These are phyloP conservation scores for Dicorynia guianensis DNA, from an alignment of 306 rosid genomes.

Conservation along the genomic window DNA sequence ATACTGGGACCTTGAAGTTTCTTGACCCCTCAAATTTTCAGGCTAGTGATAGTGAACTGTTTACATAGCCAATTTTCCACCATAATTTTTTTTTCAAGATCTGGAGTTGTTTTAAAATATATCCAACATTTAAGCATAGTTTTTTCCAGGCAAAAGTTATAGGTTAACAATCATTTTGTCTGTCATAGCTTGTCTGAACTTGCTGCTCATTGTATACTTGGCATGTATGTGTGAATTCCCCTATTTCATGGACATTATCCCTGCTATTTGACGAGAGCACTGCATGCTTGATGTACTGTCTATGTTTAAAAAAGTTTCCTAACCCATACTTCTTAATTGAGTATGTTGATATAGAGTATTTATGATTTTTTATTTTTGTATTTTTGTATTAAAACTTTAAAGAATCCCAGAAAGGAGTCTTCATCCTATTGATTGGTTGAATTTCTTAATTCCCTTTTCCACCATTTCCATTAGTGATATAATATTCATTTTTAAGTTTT, in stretches of 20 bases:
- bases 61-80: not conserved
- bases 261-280: not conserved
- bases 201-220: not conserved
- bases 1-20: conserved; percentile 80
- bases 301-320: not conserved
- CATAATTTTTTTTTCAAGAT: not conserved
- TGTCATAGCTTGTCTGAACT: not conserved
- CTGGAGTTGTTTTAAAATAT: not conserved
- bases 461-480: not conserved
- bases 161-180: not conserved
- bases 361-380: too few species aligned
- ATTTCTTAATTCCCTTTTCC: conserved; percentile 31
- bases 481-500: conserved; percentile 6
- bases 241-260: not conserved
- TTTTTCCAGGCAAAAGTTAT: not conserved
- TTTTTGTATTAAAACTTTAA: not conserved
- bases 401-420: not conserved
- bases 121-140: not conserved
- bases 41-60: conserved; percentile 58
- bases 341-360: too few species aligned
- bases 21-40: conserved; percentile 84
- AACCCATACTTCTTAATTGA: not conserved
- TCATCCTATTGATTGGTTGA: conserved; percentile 13
- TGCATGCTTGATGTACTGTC: not conserved
- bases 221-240: not conserved